Evolutionary conservation across 2,329 filamentous ascomycete genomes (phyloP).

Genomic region (Pseudopyricularia javanii): DNA sequence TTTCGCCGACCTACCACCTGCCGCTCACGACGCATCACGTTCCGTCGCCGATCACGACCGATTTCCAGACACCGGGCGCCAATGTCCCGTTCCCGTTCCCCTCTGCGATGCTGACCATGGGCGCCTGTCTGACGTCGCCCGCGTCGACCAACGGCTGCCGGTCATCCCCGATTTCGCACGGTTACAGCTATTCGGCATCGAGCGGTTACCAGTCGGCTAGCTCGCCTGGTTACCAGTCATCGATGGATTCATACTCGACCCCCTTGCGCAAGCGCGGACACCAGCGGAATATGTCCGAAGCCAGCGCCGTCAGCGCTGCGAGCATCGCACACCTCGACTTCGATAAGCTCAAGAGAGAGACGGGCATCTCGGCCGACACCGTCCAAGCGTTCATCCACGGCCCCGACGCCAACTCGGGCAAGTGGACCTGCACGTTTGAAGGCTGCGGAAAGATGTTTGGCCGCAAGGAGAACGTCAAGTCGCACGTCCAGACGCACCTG

Average conservation of each 20-base stretch:
- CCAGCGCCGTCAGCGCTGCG: constrained; percentile 43
- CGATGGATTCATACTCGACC: not conserved
- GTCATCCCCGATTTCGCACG: too few species aligned
- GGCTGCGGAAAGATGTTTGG: constrained; percentile 84
- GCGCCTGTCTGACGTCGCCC: not conserved
- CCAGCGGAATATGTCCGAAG: constrained; percentile 26
- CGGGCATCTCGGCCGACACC: constrained; percentile 78
- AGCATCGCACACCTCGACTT: constrained; percentile 52
- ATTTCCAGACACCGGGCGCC: not conserved
- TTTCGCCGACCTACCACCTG: not conserved
- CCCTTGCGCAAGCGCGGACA: not conserved
- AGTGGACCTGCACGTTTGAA: constrained; percentile 63
- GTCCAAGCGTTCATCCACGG: constrained; percentile 64
- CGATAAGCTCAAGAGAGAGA: constrained; percentile 57
- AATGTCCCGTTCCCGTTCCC: not conserved
- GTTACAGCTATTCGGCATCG: not conserved
- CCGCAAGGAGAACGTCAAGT: constrained; percentile 98
- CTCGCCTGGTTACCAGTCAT: not conserved
- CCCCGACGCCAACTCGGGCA: constrained; percentile 60
- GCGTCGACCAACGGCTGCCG: not conserved
- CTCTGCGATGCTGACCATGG: not conserved
- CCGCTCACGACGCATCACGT: not conserved
- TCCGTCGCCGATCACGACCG: not conserved
- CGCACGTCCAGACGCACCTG: constrained; percentile 94
- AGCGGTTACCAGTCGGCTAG: not conserved